phyloP scores from a whole-genome alignment of 2,329 filamentous ascomycete genomes.

The Colletotrichum simmondsii region DNA sequence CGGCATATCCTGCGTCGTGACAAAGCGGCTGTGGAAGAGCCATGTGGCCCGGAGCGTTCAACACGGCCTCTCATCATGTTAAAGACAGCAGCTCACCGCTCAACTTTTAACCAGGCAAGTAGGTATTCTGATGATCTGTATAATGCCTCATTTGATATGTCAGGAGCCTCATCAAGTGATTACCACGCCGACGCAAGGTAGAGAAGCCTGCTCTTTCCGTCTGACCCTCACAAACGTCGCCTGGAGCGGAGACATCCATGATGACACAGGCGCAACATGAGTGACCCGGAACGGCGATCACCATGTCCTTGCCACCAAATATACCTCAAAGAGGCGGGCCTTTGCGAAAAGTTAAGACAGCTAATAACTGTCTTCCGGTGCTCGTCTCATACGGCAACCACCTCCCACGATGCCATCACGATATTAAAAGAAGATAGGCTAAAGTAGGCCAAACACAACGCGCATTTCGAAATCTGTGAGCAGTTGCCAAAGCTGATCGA shows the following conservation, averaged over 20 bases:
- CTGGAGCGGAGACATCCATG: not conserved
- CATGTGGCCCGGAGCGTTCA: no score
- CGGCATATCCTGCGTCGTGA: no score
- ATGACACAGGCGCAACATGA: not conserved
- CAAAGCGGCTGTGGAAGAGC: no score
- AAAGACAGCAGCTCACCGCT: not conserved
- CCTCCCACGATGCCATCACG: no score
- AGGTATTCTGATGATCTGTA: not conserved
- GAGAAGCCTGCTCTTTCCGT: not conserved
- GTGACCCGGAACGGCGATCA: not conserved
- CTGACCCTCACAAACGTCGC: not conserved
- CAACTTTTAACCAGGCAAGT: rapidly evolving
- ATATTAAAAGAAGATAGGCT: no score
- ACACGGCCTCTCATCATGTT: not conserved
- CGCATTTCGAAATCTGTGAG: no score
- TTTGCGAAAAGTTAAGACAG: no score
- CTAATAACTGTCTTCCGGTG: no score
- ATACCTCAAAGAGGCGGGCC: no score
- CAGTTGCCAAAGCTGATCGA: not conserved
- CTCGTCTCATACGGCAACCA: no score
- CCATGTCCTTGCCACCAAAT: no score
- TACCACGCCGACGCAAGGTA: not conserved
- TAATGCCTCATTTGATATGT: rapidly evolving
- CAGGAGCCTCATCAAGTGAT: not conserved
- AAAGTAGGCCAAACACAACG: no score